These are phyloP conservation scores for Aureobasidium sp. DNA, from an alignment of 2,329 filamentous ascomycete genomes.

Conservation along the genomic window DNA sequence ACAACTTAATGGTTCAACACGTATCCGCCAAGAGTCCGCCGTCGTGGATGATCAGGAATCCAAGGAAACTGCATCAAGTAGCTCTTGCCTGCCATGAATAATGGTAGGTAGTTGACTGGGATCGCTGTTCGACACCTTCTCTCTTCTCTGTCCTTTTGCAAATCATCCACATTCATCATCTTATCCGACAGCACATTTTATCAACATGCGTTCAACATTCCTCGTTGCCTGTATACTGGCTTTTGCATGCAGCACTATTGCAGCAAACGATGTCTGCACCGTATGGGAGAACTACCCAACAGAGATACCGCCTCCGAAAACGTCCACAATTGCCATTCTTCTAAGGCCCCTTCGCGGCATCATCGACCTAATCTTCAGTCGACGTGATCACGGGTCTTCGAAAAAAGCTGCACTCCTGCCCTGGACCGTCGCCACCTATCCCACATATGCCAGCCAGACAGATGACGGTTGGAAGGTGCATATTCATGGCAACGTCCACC, in stretches of 20 bases:
- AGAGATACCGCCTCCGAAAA: background rate
- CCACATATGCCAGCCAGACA: slow-evolving; percentile 62
- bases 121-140: background rate
- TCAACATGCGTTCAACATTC: slow-evolving; percentile 16
- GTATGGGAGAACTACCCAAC: background rate
- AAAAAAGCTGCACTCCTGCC: background rate
- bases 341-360: slow-evolving; percentile 16
- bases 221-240: slow-evolving; percentile 7
- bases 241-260: background rate
- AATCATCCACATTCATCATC: background rate
- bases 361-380: background rate
- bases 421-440: slow-evolving; percentile 48
- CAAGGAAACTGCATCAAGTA: background rate
- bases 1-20: too few relatives aligned
- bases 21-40: slow-evolving; percentile 1
- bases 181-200: background rate
- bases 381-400: background rate
- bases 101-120: background rate
- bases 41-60: background rate
- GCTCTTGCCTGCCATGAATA: background rate
- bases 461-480: slow-evolving; percentile 63
- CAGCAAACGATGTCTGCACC: slow-evolving; percentile 1
- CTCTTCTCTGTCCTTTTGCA: background rate
- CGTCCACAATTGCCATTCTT: background rate
- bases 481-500: slow-evolving; percentile 67